These are phyloP conservation scores for Hydnum rufescens DNA, from an alignment of 768 basidiomycete genomes.

Conservation along the genomic window DNA sequence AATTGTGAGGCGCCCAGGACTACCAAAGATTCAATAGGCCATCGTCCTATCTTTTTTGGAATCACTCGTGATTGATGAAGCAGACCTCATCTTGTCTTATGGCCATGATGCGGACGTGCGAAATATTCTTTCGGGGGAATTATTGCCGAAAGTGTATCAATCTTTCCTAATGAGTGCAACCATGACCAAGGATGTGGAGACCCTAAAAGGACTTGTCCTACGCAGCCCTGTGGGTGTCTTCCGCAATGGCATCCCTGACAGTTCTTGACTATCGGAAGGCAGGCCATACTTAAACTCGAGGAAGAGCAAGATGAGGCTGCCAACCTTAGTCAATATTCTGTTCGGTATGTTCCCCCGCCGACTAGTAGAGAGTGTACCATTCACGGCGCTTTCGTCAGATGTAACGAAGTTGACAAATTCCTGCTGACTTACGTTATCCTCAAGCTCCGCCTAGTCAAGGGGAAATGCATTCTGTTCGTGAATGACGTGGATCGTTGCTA, in stretches of 20 bases:
- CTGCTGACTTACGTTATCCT: conserved; percentile 89
- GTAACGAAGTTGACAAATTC: conserved; percentile 93
- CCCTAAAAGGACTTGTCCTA: conserved; percentile 70
- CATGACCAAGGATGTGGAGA: conserved; percentile 88
- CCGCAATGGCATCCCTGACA: not conserved
- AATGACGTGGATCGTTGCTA: conserved; percentile 91
- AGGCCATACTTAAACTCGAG: conserved; percentile 76
- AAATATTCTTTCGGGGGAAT: conserved; percentile 40
- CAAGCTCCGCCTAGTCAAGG: conserved; percentile 86
- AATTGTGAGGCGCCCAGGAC: too few relatives aligned
- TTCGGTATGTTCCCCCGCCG: conserved; percentile 29
- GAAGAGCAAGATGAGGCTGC: conserved; percentile 71
- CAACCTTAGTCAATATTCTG: conserved; percentile 68
- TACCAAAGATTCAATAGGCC: conserved; percentile 30
- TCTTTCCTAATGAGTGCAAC: conserved; percentile 96
- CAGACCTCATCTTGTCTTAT: conserved; percentile 90
- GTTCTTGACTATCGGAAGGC: not conserved
- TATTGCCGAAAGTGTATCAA: conserved; percentile 66
- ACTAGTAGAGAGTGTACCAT: not conserved
- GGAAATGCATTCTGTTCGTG: conserved; percentile 92
- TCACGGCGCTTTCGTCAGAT: conserved; percentile 24
- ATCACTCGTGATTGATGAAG: conserved; percentile 90
- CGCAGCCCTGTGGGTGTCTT: conserved; percentile 55
- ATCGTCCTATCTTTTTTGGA: conserved; percentile 49
- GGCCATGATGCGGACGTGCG: conserved; percentile 85